Conservation (phyloP, 805 yeast genomes). For the Saccharomycopsis fodiens region DNA sequence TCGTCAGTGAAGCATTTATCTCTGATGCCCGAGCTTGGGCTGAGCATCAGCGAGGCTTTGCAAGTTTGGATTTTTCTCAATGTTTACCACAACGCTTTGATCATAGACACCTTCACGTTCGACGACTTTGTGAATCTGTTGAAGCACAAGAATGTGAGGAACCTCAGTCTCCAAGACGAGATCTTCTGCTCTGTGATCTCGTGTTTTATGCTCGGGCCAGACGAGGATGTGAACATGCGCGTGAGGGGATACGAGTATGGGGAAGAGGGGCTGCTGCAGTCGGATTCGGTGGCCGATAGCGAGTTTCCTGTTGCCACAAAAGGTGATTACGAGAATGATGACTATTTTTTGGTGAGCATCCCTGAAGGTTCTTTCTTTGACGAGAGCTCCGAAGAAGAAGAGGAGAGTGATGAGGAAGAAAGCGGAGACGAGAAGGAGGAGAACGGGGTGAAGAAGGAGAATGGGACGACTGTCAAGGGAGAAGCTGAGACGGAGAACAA, state of each 20-base stretch:
- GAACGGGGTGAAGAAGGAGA: constrained; percentile 10
- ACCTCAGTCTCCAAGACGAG: constrained; percentile 53
- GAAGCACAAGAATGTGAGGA: constrained; percentile 37
- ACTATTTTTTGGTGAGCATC: constrained; percentile 16
- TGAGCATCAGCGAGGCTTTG: constrained; percentile 35
- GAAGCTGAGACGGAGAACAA: constrained; percentile 22
- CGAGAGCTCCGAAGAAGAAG: constrained; percentile 9
- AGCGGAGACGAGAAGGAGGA: constrained; percentile 9
- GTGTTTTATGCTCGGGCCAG: constrained; percentile 41
- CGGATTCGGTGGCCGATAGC: background rate
- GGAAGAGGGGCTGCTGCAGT: constrained; percentile 17
- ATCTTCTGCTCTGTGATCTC: constrained; percentile 60
- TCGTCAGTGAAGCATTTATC: background rate
- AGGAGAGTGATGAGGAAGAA: constrained; percentile 1
- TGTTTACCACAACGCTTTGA: constrained; percentile 55
- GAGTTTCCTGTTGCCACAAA: constrained; percentile 16
- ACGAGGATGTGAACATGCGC: constrained; percentile 27
- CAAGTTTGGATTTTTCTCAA: constrained; percentile 74
- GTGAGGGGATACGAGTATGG: constrained; percentile 19
- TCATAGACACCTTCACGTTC: constrained; percentile 67
- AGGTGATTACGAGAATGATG: constrained; percentile 17
- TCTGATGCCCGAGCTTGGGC: constrained; percentile 14
- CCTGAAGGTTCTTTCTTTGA: constrained; percentile 8
- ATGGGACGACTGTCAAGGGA: constrained; percentile 18
- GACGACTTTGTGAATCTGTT: constrained; percentile 65